These are phyloP conservation scores for Arthrobotrys megalospora DNA, from an alignment of 2,329 filamentous ascomycete species.

Conservation along the genomic window DNA sequence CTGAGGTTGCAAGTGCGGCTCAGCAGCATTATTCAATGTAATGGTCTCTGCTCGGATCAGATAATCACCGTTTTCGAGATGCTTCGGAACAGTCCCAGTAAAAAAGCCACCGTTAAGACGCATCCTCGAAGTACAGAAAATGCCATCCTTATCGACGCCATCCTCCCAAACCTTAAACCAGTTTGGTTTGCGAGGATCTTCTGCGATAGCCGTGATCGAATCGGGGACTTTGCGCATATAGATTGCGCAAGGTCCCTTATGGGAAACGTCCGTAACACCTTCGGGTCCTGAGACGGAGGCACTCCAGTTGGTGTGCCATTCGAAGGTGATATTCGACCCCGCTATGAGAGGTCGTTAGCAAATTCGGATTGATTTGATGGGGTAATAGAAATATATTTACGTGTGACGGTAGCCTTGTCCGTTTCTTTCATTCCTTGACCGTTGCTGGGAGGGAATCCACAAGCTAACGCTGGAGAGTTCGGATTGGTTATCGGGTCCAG, in stretches of 20 bases:
- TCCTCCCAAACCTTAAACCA: slow-evolving; percentile 59
- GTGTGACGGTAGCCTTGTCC: slow-evolving; percentile 13
- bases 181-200: slow-evolving; percentile 26
- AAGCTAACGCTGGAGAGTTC: slow-evolving; percentile 26
- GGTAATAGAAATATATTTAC: slow-evolving; percentile 13
- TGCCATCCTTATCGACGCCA: slow-evolving; percentile 36
- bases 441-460: slow-evolving; percentile 33
- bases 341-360: slow-evolving; percentile 33
- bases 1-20: slow-evolving; percentile 41
- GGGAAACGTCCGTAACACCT: slow-evolving; percentile 44
- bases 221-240: slow-evolving; percentile 51
- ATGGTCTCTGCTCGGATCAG: slow-evolving; percentile 53
- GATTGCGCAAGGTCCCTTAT: slow-evolving; percentile 53
- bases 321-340: slow-evolving; percentile 47
- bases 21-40: slow-evolving; percentile 45
- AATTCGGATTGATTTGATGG: background rate
- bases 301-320: slow-evolving; percentile 55
- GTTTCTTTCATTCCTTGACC: slow-evolving; percentile 35
- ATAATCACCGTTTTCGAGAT: slow-evolving; percentile 57
- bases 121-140: slow-evolving; percentile 53
- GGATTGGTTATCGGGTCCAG: slow-evolving; percentile 38
- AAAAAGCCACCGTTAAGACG: slow-evolving; percentile 43
- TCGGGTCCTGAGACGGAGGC: slow-evolving; percentile 32
- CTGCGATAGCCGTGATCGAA: slow-evolving; percentile 24
- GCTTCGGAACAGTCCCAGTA: slow-evolving; percentile 36